Conservation (phyloP, 2,329 filamentous ascomycete genomes). For the Hyphodiscus sp. region DNA sequence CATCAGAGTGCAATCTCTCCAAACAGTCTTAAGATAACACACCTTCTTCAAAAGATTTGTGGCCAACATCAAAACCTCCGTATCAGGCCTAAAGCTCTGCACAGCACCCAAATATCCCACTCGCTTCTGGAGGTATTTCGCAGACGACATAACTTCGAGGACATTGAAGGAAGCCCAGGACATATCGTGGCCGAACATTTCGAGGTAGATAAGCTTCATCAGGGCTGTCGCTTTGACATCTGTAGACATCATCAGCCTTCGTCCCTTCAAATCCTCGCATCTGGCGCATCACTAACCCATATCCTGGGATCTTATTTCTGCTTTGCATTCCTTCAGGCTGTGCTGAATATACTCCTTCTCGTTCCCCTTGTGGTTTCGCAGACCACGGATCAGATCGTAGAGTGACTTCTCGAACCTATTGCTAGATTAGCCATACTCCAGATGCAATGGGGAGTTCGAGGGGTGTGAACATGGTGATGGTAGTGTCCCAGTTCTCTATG, state of each 20-base stretch:
- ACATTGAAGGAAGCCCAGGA: conserved; percentile 99
- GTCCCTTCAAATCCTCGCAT: neutral
- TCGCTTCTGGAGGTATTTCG: conserved; percentile 90
- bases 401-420: conserved; percentile 97
- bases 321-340: conserved; percentile 88
- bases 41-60: conserved; percentile 96
- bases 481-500: neutral
- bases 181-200: conserved; percentile 99
- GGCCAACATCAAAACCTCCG: conserved; percentile 94
- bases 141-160: conserved; percentile 95
- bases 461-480: neutral
- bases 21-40: conserved; percentile 1
- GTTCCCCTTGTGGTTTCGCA: conserved; percentile 91
- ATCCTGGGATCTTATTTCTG: conserved; percentile 86
- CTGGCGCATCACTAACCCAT: conserved; percentile 57
- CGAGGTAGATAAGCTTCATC: conserved; percentile 91
- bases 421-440: conserved; percentile 5
- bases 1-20: conserved; percentile 8
- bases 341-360: conserved; percentile 94
- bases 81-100: conserved; percentile 92
- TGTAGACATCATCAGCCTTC: conserved; percentile 30
- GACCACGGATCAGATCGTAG: conserved; percentile 94
- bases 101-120: conserved; percentile 93
- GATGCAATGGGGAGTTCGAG: neutral
- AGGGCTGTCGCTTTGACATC: conserved; percentile 95